phyloP scores from a whole-genome alignment of 1,139 yeast species.

The Debaryomycetaceae sp. region DNA sequence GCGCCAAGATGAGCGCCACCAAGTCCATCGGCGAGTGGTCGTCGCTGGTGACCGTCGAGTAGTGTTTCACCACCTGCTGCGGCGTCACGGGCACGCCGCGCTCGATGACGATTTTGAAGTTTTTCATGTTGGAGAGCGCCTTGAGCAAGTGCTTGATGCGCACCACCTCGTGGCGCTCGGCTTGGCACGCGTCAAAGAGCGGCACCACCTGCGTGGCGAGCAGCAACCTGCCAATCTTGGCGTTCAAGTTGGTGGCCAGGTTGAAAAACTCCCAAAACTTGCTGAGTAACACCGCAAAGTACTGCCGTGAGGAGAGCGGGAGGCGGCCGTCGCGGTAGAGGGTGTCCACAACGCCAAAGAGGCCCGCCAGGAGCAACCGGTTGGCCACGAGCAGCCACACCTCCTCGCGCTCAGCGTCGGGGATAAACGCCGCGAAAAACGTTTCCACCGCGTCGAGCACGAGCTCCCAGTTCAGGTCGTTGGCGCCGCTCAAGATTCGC shows the following conservation, averaged over 20 bases:
- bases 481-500: conserved; percentile 28
- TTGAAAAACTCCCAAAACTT: conserved; percentile 56
- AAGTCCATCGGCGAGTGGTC: conserved; percentile 24
- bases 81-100: conserved; percentile 28
- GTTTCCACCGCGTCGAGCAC: conserved; percentile 19
- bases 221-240: conserved; percentile 40
- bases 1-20: conserved; percentile 42
- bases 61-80: conserved; percentile 20
- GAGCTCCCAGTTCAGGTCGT: conserved; percentile 28
- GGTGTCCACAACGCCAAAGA: conserved; percentile 27
- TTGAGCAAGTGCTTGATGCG: conserved; percentile 26
- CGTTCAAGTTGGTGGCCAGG: conserved; percentile 47
- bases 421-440: conserved; percentile 23
- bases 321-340: conserved; percentile 12
- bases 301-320: conserved; percentile 13
- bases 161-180: conserved; percentile 15
- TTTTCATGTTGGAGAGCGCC: conserved; percentile 25
- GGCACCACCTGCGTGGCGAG: conserved; percentile 38
- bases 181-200: conserved; percentile 24
- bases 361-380: conserved; percentile 34
- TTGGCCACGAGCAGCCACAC: conserved; percentile 32
- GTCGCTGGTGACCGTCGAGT: conserved; percentile 12
- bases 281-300: conserved; percentile 21
- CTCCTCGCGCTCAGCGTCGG: conserved; percentile 13
- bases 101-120: conserved; percentile 35